Evolutionary conservation across 306 rosid species (phyloP), one percentile per base, ranked within the genome.

Genomic region (Vigna nakashimae): DNA sequence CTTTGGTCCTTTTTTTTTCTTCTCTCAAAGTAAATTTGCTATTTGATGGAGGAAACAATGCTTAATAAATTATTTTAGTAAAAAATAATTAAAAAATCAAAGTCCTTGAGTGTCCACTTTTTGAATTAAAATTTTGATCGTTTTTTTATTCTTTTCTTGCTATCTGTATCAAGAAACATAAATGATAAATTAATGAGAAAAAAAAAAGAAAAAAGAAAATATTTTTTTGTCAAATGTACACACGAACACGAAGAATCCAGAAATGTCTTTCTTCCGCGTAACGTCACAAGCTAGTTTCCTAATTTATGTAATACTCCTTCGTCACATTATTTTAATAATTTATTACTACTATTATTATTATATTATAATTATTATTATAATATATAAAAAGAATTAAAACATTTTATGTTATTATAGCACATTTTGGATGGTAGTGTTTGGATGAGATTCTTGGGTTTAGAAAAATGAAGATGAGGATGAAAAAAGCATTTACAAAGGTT

Each of bases 191-290:
- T 51, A 5, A 24, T 15, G 48, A 26, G 17, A 17, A 69, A 7
- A 18, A 18, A 17, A 30, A 7, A 18, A 13, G 22, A 32, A 18
- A 4, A 32, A 32, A 34, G 20, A 20, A 69, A 57, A 18, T 28
- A 38, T 17, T 58, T 62, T 34, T 75, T 34, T 56, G 40, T 69
- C 50, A 68, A 56, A 66, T 40, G 67, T 13, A n/a, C 49, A 32
- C 20, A 0, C 20, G 2, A 34, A 18, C 59, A 43, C 45, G 59
- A 28, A 56, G 62, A 56, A 69, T 78, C 82, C 22, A 45, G 63
- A 57, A 66, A 43, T 7, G 32, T 2, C 34, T 26, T 65, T 51
- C 56, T 6, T 20, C 53, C 36, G 20, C n/a, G 46, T 24, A 38
- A 42, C 28, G 10, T 43, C 28, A 9, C 38, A 73, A 58, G 56